These are phyloP conservation scores for Blumeriella jaapii DNA, from an alignment of 2,329 filamentous ascomycete species.

Conservation along the genomic window DNA sequence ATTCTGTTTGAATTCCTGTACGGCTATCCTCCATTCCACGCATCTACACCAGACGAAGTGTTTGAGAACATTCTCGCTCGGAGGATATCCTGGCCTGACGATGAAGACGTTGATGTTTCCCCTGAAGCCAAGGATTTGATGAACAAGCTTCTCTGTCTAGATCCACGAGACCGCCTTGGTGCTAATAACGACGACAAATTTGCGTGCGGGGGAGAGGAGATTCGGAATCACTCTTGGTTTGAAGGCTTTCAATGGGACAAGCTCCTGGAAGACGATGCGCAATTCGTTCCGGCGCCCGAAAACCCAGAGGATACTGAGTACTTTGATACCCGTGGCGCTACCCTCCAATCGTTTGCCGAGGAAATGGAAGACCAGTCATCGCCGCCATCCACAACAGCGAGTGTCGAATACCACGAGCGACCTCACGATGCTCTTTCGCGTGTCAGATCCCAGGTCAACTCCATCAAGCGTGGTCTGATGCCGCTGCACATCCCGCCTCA, in stretches of 20 bases:
- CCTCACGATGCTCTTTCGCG: constrained; percentile 91
- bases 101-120: constrained; percentile 67
- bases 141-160: constrained; percentile 77
- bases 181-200: constrained; percentile 78
- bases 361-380: constrained; percentile 86
- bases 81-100: constrained; percentile 85
- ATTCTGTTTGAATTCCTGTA: constrained; percentile 96
- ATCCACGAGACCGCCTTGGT: constrained; percentile 72
- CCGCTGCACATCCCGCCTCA: constrained; percentile 93
- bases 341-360: constrained; percentile 81
- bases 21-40: constrained; percentile 89
- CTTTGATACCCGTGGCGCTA: constrained; percentile 85
- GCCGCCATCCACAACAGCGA: constrained; percentile 56
- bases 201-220: constrained; percentile 77
- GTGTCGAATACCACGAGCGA: constrained; percentile 72
- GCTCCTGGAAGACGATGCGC: constrained; percentile 84
- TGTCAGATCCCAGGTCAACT: constrained; percentile 76
- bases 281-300: constrained; percentile 85
- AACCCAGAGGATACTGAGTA: constrained; percentile 98
- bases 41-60: constrained; percentile 77
- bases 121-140: constrained; percentile 88
- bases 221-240: constrained; percentile 85
- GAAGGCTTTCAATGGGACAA: constrained; percentile 78
- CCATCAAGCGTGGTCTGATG: constrained; percentile 84
- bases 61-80: constrained; percentile 93